A percentile compares a stretch with the other conserved stretches of the same genome.
These are phyloP conservation scores for Magnaporthiopsis poae DNA, from an alignment of 2,329 filamentous ascomycete genomes.

Conservation along the genomic window DNA sequence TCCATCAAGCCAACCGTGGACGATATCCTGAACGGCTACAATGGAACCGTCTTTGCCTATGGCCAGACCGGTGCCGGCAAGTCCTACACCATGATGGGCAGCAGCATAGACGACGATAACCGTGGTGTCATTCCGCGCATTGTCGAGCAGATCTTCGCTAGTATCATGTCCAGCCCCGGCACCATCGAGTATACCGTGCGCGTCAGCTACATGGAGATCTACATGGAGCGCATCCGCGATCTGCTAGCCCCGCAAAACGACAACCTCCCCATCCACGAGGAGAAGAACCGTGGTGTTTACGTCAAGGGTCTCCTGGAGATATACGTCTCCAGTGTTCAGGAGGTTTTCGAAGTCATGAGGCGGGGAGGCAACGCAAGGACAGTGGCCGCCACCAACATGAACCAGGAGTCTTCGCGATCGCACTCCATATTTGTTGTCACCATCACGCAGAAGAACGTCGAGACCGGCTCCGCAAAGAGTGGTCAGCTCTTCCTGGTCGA, in stretches of 20 bases:
- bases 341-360: constrained; percentile 95
- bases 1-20: constrained; percentile 93
- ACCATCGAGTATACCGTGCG: constrained; percentile 98
- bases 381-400: constrained; percentile 98
- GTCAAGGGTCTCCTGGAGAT: constrained; percentile 91
- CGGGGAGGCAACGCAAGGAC: constrained; percentile 79
- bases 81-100: constrained; percentile 98
- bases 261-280: constrained; percentile 94
- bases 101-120: constrained; percentile 82
- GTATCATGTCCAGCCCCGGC: constrained; percentile 80
- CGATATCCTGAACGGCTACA: constrained; percentile 97
- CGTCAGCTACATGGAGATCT: constrained; percentile 99
- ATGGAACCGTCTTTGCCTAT: constrained; percentile 96
- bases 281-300: constrained; percentile 91
- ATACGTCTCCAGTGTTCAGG: constrained; percentile 88
- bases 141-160: constrained; percentile 93
- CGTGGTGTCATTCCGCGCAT: constrained; percentile 96
- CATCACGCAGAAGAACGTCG: constrained; percentile 93
- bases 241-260: constrained; percentile 85
- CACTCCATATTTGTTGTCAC: constrained; percentile 98
- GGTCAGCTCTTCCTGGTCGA: constrained; percentile 95
- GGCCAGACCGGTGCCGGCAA: constrained; percentile 97
- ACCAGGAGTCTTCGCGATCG: constrained; percentile 92
- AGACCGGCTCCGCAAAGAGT: constrained; percentile 90
- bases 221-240: constrained; percentile 98